phyloP scores from a whole-genome alignment of 108 stramenopile species.

The Nannochloropsis oceanica region DNA sequence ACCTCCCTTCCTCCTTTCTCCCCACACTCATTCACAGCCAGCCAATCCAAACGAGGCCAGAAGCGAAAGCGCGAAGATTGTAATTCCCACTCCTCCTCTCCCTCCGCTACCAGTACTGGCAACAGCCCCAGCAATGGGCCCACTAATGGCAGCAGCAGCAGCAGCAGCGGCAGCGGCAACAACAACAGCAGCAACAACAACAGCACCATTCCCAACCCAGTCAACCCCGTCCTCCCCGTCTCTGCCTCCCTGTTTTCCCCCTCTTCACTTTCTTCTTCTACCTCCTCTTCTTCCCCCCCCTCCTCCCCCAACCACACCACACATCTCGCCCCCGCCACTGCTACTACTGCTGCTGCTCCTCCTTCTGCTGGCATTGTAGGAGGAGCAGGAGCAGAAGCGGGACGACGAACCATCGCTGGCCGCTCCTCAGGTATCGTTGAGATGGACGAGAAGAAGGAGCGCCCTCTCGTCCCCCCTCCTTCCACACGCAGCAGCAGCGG shows the following conservation, averaged over 20 bases:
- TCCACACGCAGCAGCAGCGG: no score
- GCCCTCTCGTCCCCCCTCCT: no score
- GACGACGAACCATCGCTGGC: no score
- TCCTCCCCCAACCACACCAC: background rate
- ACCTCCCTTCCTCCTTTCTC: background rate
- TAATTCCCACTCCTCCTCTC: background rate
- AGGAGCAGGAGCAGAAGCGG: no score
- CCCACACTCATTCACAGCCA: background rate
- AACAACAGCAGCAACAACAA: background rate
- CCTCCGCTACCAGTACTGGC: background rate
- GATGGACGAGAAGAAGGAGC: no score
- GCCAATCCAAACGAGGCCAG: background rate
- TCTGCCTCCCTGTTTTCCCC: background rate
- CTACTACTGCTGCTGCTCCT: no score
- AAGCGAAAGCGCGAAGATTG: background rate
- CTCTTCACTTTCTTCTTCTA: background rate
- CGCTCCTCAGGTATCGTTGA: no score
- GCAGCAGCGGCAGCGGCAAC: no score
- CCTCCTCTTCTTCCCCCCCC: background rate
- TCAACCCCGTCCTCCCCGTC: background rate
- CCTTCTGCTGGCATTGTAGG: no score
- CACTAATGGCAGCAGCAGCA: no score
- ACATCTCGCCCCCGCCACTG: no score
- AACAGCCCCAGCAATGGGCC: background rate
- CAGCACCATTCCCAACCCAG: background rate